phyloP scores from a whole-genome alignment of 371 early-diverging fungal species.

The Mucor lusitanicus region DNA sequence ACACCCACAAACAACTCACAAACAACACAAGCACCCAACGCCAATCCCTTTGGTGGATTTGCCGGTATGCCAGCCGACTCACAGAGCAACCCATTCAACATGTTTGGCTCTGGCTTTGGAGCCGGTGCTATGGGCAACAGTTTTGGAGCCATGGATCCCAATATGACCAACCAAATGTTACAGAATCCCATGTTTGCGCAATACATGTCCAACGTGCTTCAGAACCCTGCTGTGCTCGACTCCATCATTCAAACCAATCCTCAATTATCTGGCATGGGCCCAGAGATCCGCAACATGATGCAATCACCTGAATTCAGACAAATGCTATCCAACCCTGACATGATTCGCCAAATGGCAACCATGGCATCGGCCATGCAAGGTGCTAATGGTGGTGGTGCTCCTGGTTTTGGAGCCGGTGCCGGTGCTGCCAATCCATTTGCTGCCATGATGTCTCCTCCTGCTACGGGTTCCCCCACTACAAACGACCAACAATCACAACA shows the following conservation, averaged over 20 bases:
- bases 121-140: conserved; percentile 63
- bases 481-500: conserved; percentile 22
- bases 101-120: conserved; percentile 54
- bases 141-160: conserved; percentile 68
- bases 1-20: conserved; percentile 21
- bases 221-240: conserved; percentile 86
- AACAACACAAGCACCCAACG: conserved; percentile 19
- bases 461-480: conserved; percentile 1
- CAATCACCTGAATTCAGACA: conserved; percentile 80
- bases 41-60: conserved; percentile 44
- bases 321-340: conserved; percentile 85
- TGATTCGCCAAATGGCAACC: conserved; percentile 76
- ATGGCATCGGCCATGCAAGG: conserved; percentile 71
- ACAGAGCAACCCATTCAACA: conserved; percentile 55
- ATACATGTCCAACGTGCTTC: conserved; percentile 75
- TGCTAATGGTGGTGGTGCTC: conserved; percentile 36
- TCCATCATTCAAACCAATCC: conserved; percentile 84
- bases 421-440: conserved; percentile 4
- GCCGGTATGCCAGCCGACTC: conserved; percentile 42
- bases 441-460: conserved; percentile 2
- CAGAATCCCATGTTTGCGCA: conserved; percentile 84
- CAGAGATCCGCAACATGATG: conserved; percentile 83
- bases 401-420: conserved; percentile 38
- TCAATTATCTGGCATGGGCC: conserved; percentile 78
- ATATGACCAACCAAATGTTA: conserved; percentile 72